Evolutionary conservation across 2,329 filamentous ascomycete genomes (phyloP).

Genomic region (Stagonosporopsis rhizophila): DNA sequence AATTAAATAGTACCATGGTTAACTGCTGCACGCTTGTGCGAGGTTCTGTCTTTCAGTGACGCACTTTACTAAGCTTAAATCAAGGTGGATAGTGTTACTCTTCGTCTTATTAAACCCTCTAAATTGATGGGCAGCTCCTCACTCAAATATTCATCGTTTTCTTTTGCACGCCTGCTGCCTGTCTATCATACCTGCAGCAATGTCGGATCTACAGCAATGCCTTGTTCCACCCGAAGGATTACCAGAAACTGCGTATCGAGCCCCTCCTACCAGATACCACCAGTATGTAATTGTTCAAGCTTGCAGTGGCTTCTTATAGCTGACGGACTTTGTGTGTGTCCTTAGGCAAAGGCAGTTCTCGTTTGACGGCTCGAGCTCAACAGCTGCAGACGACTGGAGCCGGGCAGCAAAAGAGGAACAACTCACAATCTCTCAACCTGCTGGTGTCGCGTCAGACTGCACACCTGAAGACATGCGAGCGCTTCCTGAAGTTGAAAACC

Average conservation of each 20-base stretch:
- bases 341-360: not conserved
- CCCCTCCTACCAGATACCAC: not conserved
- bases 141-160: no score
- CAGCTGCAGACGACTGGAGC: not conserved
- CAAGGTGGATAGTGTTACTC: not conserved
- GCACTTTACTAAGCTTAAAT: not conserved
- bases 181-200: not conserved
- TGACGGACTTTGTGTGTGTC: no score
- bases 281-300: not conserved
- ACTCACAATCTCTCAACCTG: not conserved
- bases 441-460: no score
- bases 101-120: not conserved
- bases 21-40: not conserved
- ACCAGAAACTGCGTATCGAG: not conserved
- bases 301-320: no score
- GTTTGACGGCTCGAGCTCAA: not conserved
- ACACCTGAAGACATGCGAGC: not conserved
- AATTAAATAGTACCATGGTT: not conserved
- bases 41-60: not conserved
- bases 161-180: no score
- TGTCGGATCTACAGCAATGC: not conserved
- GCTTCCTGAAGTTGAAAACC: not conserved
- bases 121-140: no score
- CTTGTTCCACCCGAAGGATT: not conserved
- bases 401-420: constrained; percentile 2